Evolutionary conservation across 176 grass and related monocot genomes (phyloP).

Genomic region (Melocanna baccifera): DNA sequence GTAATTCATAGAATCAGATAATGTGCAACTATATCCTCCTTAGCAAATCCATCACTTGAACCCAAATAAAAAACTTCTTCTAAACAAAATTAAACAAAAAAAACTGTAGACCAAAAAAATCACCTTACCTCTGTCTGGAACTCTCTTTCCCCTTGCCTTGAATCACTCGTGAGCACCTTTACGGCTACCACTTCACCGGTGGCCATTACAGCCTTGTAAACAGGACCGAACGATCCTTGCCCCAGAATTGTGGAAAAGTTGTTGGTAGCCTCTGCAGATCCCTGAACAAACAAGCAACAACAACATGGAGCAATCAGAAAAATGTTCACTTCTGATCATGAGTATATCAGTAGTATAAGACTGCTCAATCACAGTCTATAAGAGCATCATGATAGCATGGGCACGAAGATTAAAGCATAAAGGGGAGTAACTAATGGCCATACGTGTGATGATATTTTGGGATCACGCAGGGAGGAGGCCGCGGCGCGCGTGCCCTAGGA

Average conservation of each 20-base stretch:
- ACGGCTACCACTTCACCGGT: constrained; percentile 82
- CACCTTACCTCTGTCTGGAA: constrained; percentile 85
- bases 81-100: background rate
- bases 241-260: constrained; percentile 91
- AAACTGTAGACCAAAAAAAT: background rate
- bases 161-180: constrained; percentile 87
- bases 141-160: constrained; percentile 88
- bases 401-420: background rate
- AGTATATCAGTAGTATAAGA: background rate
- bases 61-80: background rate
- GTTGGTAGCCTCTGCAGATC: constrained; percentile 87
- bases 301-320: constrained; percentile 16
- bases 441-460: constrained; percentile 92
- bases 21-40: background rate
- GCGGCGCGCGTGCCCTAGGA: no score
- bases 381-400: background rate
- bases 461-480: constrained; percentile 25
- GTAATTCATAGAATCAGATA: background rate
- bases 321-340: constrained; percentile 1
- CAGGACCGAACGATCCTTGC: constrained; percentile 70
- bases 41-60: background rate
- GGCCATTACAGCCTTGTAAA: constrained; percentile 42
- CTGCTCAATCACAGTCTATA: background rate
- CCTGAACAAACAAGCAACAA: constrained; percentile 39
- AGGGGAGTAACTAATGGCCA: background rate